Evolutionary conservation across 2,329 filamentous ascomycete species (phyloP), one percentile per base, ranked within the genome.

Genomic region (Nothophaeocryptopus gaeumannii): DNA sequence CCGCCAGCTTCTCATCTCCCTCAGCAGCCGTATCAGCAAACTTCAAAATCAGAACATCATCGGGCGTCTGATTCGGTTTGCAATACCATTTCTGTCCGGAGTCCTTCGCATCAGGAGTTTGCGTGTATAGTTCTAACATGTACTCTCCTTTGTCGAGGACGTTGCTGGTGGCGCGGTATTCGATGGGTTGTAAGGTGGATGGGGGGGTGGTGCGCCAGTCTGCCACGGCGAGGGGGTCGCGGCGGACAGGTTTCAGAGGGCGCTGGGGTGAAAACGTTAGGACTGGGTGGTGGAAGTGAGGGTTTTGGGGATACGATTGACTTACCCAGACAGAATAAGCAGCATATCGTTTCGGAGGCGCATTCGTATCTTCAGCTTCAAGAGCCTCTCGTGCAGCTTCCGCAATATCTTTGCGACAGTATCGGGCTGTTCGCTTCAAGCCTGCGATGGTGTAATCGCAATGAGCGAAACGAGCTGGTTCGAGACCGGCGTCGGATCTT

Each of bases 11-110:
- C 29, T 39, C 15, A 12, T 47, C 40, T 5, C 31, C 12, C 16
- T 13, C 44, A 9, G 34, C 35, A 26, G 35, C 34, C 44, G 44
- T 39, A 31, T 47, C 44, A 15, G 33, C 38, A 29, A 47, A 47
- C 35, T 47, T 47, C 20, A 47, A 31, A 12, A 47, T 30, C 9
- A 47, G 44, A 15, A 47, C 44, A 16, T 47, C 44, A 3, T 39
- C 34, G 3, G 34, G 34, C 2, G 34, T 50, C 34, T 43, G 47
- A 15, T 50, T 13, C 30, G 47, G 35, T 14, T 38, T 39, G 20
- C 40, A 50, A 30, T 44, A 50, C 47, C 47, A 50, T 39, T 38
- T 43, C 40, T 45, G 47, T 36, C 47, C 13, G 37, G 44, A 13
- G 33, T 11, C 29, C 15, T 39, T 16, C 35, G 44, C 13, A 35